These are phyloP conservation scores for Clavariopsis aquatica DNA, from an alignment of 495 filamentous ascomycete species.

Conservation along the genomic window DNA sequence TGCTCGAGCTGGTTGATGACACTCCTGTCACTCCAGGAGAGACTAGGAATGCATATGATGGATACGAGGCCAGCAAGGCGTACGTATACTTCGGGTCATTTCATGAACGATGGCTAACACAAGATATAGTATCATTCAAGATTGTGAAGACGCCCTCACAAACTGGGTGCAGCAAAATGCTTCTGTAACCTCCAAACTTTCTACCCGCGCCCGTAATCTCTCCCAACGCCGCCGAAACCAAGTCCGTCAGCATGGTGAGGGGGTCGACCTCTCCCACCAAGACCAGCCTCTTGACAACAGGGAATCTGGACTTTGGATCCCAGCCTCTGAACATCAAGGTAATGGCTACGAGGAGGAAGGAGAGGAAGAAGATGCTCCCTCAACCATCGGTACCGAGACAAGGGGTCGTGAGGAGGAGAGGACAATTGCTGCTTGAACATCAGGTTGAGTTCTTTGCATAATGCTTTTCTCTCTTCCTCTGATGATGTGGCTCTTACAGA, in stretches of 20 bases:
- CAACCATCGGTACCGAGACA: slow-evolving; percentile 56
- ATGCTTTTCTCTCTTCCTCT: slow-evolving; percentile 1
- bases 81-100: slow-evolving; percentile 34
- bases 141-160: slow-evolving; percentile 94
- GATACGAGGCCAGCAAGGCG: slow-evolving; percentile 96
- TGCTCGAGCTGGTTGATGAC: slow-evolving; percentile 92
- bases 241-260: slow-evolving; percentile 62
- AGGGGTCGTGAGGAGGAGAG: slow-evolving; percentile 66
- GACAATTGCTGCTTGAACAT: slow-evolving; percentile 34
- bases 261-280: slow-evolving; percentile 78
- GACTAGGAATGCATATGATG: slow-evolving; percentile 93
- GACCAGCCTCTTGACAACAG: slow-evolving; percentile 79
- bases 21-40: slow-evolving; percentile 96
- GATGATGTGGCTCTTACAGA: slow-evolving; percentile 4
- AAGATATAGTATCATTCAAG: slow-evolving; percentile 80
- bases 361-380: slow-evolving; percentile 61
- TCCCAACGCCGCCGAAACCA: slow-evolving; percentile 78
- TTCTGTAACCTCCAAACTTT: slow-evolving; percentile 80
- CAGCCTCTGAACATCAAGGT: slow-evolving; percentile 71
- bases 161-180: slow-evolving; percentile 95
- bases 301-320: slow-evolving; percentile 80
- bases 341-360: slow-evolving; percentile 61
- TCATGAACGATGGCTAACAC: slow-evolving; percentile 6
- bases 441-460: neutral
- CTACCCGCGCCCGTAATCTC: slow-evolving; percentile 77